These are phyloP conservation scores for Lichtheimia corymbifera DNA, from an alignment of 371 early-diverging fungal species.

Conservation along the genomic window DNA sequence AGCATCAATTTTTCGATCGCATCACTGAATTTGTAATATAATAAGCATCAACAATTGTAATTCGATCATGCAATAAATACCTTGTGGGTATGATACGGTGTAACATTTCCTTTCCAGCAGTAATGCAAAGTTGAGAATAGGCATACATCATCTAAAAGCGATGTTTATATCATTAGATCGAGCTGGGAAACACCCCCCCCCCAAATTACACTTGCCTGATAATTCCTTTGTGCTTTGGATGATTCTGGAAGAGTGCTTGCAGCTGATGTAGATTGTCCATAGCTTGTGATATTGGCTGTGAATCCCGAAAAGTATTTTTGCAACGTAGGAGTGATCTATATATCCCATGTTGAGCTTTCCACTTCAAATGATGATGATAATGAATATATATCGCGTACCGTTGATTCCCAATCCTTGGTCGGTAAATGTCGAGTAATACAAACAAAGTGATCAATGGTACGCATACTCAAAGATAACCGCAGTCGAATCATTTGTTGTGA, in stretches of 20 bases:
- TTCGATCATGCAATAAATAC: slow-evolving; percentile 19
- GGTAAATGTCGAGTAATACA: slow-evolving; percentile 48
- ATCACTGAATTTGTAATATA: slow-evolving; percentile 31
- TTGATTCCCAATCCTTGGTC: slow-evolving; percentile 58
- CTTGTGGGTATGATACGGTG: slow-evolving; percentile 60
- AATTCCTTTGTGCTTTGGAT: slow-evolving; percentile 39
- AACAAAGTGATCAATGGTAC: slow-evolving; percentile 57
- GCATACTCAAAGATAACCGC: slow-evolving; percentile 53
- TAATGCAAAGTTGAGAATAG: slow-evolving; percentile 54
- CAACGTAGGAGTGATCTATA: slow-evolving; percentile 59
- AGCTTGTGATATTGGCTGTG: slow-evolving; percentile 30
- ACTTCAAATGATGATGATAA: background rate
- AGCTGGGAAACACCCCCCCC: background rate
- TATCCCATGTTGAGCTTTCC: background rate
- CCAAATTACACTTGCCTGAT: slow-evolving; percentile 30
- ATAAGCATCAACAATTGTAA: background rate
- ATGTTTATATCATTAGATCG: background rate
- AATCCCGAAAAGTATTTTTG: slow-evolving; percentile 70
- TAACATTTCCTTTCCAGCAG: slow-evolving; percentile 59
- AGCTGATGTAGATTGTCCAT: slow-evolving; percentile 15
- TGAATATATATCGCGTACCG: slow-evolving; percentile 31
- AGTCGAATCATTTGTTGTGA: slow-evolving; percentile 19
- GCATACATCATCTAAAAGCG: slow-evolving; percentile 59
- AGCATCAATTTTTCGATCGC: slow-evolving; percentile 57
- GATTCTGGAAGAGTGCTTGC: slow-evolving; percentile 19